Evolutionary conservation across 768 basidiomycete genomes (phyloP).

Genomic region (Sistotremastrum niveocremeum): DNA sequence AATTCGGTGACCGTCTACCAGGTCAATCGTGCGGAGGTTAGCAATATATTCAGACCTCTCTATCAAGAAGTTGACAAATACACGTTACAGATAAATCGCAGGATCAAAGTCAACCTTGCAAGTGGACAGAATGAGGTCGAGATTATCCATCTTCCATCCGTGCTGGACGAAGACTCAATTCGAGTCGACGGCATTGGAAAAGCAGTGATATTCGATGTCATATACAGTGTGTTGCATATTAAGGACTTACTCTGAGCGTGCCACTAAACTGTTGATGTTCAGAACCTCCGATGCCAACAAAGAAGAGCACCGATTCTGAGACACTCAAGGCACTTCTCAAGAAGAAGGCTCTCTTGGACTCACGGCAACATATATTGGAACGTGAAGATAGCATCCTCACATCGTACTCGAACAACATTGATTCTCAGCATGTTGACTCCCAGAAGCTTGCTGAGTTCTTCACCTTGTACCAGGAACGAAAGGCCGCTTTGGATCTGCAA

Average conservation of each 20-base stretch:
- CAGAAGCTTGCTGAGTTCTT: too few relatives aligned
- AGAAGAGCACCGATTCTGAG: too few relatives aligned
- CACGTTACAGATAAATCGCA: background rate
- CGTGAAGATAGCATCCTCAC: too few relatives aligned
- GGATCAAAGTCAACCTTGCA: constrained; percentile 16
- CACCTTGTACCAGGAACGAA: constrained; percentile 1
- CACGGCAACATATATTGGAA: too few relatives aligned
- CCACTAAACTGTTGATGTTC: too few relatives aligned
- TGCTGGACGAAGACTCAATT: constrained; percentile 37
- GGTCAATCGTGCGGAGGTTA: constrained; percentile 41
- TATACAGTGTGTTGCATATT: constrained; percentile 20
- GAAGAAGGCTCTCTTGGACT: too few relatives aligned
- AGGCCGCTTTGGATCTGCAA: constrained; percentile 8
- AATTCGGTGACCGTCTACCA: constrained; percentile 46
- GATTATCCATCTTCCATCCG: constrained; percentile 34
- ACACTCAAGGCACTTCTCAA: too few relatives aligned
- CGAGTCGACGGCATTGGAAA: constrained; percentile 37
- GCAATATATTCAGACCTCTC: constrained; percentile 31
- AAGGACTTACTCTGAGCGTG: too few relatives aligned
- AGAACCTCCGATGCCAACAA: too few relatives aligned
- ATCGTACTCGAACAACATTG: too few relatives aligned
- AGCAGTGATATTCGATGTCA: constrained; percentile 40
- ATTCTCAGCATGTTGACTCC: too few relatives aligned
- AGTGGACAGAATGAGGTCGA: constrained; percentile 38
- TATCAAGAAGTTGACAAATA: background rate